phyloP scores from a whole-genome alignment of 106 monocot genomes.

The Acorus gramineus region DNA sequence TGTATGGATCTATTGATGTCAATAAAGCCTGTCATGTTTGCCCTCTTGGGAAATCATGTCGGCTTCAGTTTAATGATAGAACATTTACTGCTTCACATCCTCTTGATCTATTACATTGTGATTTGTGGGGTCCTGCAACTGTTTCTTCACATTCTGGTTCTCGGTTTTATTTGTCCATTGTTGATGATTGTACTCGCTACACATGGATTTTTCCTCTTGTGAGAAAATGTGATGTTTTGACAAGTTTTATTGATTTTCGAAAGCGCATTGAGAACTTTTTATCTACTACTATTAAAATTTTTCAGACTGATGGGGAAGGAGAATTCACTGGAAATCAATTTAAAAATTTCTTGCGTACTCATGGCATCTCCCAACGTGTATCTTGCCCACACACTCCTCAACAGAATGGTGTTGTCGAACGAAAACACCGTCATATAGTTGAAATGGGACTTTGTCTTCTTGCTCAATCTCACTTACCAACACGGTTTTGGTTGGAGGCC shows the following conservation, averaged over 20 bases:
- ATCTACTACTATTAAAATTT: background rate
- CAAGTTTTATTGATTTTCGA: background rate
- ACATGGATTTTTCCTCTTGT: background rate
- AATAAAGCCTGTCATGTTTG: background rate
- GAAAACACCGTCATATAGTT: background rate
- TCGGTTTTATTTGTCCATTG: background rate
- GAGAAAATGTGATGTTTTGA: background rate
- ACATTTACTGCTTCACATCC: background rate
- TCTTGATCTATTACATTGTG: conserved; percentile 1
- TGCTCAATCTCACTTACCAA: background rate
- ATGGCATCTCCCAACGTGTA: background rate
- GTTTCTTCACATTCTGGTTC: background rate
- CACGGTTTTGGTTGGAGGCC: background rate
- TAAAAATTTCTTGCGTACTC: background rate
- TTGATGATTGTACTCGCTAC: conserved; percentile 1
- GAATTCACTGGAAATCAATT: background rate
- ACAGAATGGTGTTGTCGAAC: conserved; percentile 1
- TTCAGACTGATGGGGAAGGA: background rate
- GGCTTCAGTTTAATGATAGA: background rate
- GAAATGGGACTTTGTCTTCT: background rate
- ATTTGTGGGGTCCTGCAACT: conserved; percentile 4
- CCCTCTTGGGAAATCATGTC: background rate
- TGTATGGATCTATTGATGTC: no score
- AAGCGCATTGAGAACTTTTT: background rate
- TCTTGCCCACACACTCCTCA: background rate